These are phyloP conservation scores for Primulina eburnea DNA, from an alignment of 257 asterid species.

Conservation along the genomic window DNA sequence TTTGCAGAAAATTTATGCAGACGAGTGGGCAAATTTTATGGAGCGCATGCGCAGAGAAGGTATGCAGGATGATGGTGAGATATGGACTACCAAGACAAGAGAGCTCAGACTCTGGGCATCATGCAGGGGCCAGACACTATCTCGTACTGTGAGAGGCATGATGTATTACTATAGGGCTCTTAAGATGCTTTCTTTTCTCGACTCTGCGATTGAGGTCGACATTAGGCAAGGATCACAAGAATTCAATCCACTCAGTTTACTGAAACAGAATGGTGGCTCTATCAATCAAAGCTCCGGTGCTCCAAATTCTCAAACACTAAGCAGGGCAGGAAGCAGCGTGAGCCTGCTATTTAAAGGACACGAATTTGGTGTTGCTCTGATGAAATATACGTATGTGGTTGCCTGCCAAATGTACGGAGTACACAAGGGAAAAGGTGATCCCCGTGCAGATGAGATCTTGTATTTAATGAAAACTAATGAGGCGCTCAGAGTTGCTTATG, in stretches of 20 bases:
- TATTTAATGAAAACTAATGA: constrained; percentile 81
- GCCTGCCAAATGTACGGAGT: constrained; percentile 98
- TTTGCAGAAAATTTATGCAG: constrained; percentile 88
- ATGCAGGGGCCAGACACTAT: constrained; percentile 93
- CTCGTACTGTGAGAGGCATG: constrained; percentile 98
- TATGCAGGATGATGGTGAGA: constrained; percentile 65
- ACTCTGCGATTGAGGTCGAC: constrained; percentile 98
- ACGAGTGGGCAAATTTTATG: constrained; percentile 92
- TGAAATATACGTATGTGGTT: constrained; percentile 92
- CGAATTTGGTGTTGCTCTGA: constrained; percentile 86
- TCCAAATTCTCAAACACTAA: constrained; percentile 61
- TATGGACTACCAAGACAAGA: constrained; percentile 71
- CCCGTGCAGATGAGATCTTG: constrained; percentile 90
- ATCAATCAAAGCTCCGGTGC: constrained; percentile 52
- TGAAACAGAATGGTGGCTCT: constrained; percentile 35
- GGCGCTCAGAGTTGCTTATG: constrained; percentile 98
- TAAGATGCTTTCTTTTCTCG: constrained; percentile 93
- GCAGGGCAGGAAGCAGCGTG: constrained; percentile 74
- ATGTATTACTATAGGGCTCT: constrained; percentile 98
- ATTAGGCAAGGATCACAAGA: constrained; percentile 79
- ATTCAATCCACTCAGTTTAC: constrained; percentile 18
- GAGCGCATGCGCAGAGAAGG: constrained; percentile 94
- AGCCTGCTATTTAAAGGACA: constrained; percentile 77
- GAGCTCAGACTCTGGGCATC: constrained; percentile 98
- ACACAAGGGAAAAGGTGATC: constrained; percentile 91